Base-by-base conservation (phyloP, 805 yeast genomes). In the Scheffersomyces stipitis region DNA sequence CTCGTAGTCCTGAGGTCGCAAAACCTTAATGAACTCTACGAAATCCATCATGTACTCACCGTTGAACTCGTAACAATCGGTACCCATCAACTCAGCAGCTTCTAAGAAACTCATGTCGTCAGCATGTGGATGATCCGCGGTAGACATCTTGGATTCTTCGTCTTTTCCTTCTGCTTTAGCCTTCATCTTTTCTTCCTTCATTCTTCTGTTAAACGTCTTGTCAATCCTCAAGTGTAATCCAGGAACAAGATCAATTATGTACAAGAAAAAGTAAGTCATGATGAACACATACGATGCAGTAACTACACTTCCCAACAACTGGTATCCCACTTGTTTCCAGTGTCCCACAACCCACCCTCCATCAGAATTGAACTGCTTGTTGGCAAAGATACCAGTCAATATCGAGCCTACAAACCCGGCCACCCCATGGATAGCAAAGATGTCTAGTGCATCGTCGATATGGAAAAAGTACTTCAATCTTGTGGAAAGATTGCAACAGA, bases 251-350 rank as follows among this genome's bases (percentile, higher is more conserved):
- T 69, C 72, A 40, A 69, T 60, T 13, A 65, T 23, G 36, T 62
- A 62, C 28, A 69, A 48, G 26, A 68, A 52, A 5, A 57, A 41
- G 18, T 63, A 44, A 20, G 59, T 54, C 49, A 66, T 20, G 1
- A 60, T 45, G 37, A 66, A 64, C 3, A 62, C 67, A 42, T 68
- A 69, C 0, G 46, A 50, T 1, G 64, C 48, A 0, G 65, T 58
- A 12, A 68, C 62, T 3, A 60, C 62, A 10, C 56, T 43, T 5
- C 73, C 73, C 22, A 65, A 47, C 13, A 64, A 28, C 40, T 69
- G 74, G 45, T 65, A 67, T 5, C 66, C 93, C 7, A 69, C 41
- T 46, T 69, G 74, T 0, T 53, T 49, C 69, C 72, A 69, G 40
- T 68, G 55, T 10, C 64, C 61, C 8, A 52, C 48, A 1, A 64